Percentiles rank a stretch among this genome's conserved stretches.
Evolutionary conservation across 306 rosid genomes (phyloP).

Genomic region (Quercus gilva): DNA sequence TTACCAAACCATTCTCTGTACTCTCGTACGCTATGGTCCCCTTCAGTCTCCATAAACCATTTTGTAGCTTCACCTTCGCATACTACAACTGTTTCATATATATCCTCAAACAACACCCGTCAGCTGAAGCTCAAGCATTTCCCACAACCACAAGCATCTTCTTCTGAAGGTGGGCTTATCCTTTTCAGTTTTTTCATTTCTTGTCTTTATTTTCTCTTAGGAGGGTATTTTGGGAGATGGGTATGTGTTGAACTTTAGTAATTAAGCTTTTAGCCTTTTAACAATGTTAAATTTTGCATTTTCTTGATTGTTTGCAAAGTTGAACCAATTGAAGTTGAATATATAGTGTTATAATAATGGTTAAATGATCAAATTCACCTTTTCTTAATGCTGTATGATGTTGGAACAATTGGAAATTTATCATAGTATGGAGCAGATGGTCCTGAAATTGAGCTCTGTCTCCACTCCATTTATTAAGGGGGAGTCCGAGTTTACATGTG

Average conservation of each 20-base stretch:
- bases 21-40: slow-evolving; percentile 15
- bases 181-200: slow-evolving; percentile 23
- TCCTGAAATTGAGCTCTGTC: no score
- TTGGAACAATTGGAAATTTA: no score
- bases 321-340: not conserved
- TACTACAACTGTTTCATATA: slow-evolving; percentile 18
- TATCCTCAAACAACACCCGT: slow-evolving; percentile 15
- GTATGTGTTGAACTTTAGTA: slow-evolving; percentile 1
- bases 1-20: slow-evolving; percentile 23
- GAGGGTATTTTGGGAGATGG: slow-evolving; percentile 6
- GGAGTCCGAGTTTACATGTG: no score
- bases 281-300: not conserved
- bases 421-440: no score
- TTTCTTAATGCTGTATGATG: no score
- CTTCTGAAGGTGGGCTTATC: slow-evolving; percentile 53
- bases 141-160: slow-evolving; percentile 26
- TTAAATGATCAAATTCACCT: no score
- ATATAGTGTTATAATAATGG: not conserved
- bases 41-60: slow-evolving; percentile 14
- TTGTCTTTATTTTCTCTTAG: slow-evolving; percentile 6
- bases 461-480: no score
- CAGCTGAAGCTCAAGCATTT: slow-evolving; percentile 41
- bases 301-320: not conserved
- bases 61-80: slow-evolving; percentile 18
- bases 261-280: not conserved